These are phyloP conservation scores for Colletotrichum cordylinicola DNA, from an alignment of 2,329 filamentous ascomycete genomes.

Conservation along the genomic window DNA sequence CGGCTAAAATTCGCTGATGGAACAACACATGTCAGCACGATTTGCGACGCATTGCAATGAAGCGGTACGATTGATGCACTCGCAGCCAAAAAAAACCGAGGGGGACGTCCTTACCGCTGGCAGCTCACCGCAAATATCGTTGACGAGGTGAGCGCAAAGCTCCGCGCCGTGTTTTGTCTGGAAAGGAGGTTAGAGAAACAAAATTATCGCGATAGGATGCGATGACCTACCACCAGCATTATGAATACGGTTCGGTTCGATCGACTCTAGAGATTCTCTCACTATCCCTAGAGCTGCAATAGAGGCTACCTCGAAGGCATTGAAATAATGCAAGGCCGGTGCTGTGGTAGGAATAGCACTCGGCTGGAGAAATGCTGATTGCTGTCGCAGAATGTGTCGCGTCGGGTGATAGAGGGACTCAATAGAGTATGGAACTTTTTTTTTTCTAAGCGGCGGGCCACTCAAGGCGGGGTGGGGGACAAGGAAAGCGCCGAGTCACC, in stretches of 20 bases:
- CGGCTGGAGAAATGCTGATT: constrained; percentile 2
- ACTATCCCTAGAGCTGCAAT: constrained; percentile 78
- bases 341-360: background rate
- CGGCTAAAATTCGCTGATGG: constrained; percentile 79
- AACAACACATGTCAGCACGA: constrained; percentile 11
- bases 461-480: constrained; percentile 21
- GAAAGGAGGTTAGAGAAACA: background rate
- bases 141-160: constrained; percentile 88
- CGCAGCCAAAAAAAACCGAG: background rate
- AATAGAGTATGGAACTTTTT: constrained; percentile 18
- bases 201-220: background rate
- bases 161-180: constrained; percentile 79
- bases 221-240: constrained; percentile 55
- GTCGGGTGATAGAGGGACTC: background rate
- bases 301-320: constrained; percentile 73
- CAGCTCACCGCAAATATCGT: constrained; percentile 89
- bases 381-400: background rate
- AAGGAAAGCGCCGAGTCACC: constrained; percentile 19
- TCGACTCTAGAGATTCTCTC: constrained; percentile 78
- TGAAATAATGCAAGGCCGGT: constrained; percentile 40
- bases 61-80: constrained; percentile 12
- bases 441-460: constrained; percentile 18
- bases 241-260: constrained; percentile 41
- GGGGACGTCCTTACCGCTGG: constrained; percentile 73
- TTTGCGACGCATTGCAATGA: background rate